These are phyloP conservation scores for Paramyrothecium roridum DNA, from an alignment of 2,329 filamentous ascomycete species.

Conservation along the genomic window DNA sequence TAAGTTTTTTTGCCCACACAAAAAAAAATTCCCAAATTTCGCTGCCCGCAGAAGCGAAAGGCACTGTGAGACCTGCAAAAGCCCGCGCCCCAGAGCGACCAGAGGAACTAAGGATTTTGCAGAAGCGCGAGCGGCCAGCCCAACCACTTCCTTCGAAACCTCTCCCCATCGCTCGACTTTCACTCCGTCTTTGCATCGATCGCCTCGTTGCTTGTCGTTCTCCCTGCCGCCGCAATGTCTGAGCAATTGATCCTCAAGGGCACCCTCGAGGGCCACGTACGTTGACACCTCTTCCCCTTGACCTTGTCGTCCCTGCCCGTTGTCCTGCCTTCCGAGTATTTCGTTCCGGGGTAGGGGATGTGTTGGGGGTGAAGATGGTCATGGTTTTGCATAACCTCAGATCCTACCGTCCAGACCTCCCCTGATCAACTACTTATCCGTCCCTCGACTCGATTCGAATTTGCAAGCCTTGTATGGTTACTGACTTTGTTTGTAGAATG, in stretches of 20 bases:
- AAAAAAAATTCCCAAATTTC: constrained; percentile 39
- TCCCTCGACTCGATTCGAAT: neutral
- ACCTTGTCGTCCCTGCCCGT: constrained; percentile 7
- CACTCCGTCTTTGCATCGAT: constrained; percentile 26
- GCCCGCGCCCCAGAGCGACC: neutral
- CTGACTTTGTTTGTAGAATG: constrained; percentile 56
- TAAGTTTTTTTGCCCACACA: constrained; percentile 53
- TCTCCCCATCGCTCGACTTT: constrained; percentile 7
- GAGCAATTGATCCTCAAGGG: constrained; percentile 95
- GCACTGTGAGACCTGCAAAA: neutral
- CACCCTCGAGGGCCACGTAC: constrained; percentile 94
- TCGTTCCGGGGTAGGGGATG: neutral
- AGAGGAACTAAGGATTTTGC: constrained; percentile 9
- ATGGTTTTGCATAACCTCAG: neutral
- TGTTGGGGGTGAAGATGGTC: neutral
- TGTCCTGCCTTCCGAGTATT: constrained; percentile 3
- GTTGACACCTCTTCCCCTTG: constrained; percentile 31
- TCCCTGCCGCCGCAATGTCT: constrained; percentile 60
- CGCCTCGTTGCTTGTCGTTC: constrained; percentile 29
- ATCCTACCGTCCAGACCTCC: neutral
- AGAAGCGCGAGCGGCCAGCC: constrained; percentile 12
- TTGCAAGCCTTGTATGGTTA: neutral
- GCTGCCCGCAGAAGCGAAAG: constrained; percentile 15
- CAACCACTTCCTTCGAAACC: constrained; percentile 28
- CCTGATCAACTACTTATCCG: neutral